Evolutionary conservation across 2,329 filamentous ascomycete genomes (phyloP), one percentile per base, ranked within the genome.

Genomic region (Colletotrichum sp.): DNA sequence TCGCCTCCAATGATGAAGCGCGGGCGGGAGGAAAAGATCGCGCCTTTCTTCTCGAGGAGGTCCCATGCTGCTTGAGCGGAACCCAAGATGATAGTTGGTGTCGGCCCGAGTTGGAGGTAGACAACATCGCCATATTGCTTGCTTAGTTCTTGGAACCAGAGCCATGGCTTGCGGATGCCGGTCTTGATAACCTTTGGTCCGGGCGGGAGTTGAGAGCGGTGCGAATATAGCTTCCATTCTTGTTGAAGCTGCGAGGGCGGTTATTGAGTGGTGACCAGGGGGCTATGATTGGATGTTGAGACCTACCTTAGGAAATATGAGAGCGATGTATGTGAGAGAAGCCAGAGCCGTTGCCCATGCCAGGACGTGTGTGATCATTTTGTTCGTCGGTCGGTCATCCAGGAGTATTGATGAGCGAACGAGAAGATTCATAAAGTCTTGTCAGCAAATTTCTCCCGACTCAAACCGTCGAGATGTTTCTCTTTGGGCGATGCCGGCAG

Each of bases 1-100:
- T 87, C 85, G 3, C 84, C 83, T 30, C 86, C 86, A 82, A 87
- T 85, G 72, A 87, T 86, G 76, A 88, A 88, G 4, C 86, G 81
- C 1, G 87, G 86, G 0, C 87, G 82, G 0, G 86, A 88, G 0
- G 86, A 87, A 71, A 86, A 88, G 52, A 85, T 82, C 4, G 85
- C 81, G 3, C 86, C 86, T 6, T 83, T 82, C 69, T 84, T 86
- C 76, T 88, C 86, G 1, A 87, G 82, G 0, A 87, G 81, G 43
- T 87, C 85, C 84, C 85, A 86, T 1, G 85, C 85, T 3, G 85
- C 84, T 56, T 85, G 83, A 0, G 85, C 85, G 0, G 85, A 87
- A 1, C 85, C 85, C 2, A 87, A 79, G 9, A 87, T 78, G 66
- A 87, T 84, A 9, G 85, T 87, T 0, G 85, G 84, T 2, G 84